phyloP scores from a whole-genome alignment of 371 early-diverging fungal species.

The Circinella umbellata region DNA sequence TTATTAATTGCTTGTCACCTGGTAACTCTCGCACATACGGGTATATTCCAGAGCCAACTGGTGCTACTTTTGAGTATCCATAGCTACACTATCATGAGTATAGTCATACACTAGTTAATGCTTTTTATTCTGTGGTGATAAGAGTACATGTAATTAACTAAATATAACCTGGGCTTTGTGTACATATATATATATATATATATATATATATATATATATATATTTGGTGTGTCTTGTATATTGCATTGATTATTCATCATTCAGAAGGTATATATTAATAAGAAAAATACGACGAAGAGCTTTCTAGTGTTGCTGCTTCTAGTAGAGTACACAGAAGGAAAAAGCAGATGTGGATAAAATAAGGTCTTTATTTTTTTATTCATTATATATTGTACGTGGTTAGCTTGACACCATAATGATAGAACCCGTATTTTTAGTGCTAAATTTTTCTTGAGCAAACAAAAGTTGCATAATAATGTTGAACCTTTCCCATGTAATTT shows the following conservation, averaged over 20 bases:
- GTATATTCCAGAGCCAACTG: slow-evolving; percentile 60
- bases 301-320: slow-evolving; percentile 53
- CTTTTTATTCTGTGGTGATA: too few species aligned
- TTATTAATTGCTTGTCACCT: slow-evolving; percentile 48
- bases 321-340: slow-evolving; percentile 16
- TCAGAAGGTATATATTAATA: slow-evolving; percentile 43
- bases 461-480: slow-evolving; percentile 57
- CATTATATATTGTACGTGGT: not conserved
- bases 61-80: slow-evolving; percentile 83
- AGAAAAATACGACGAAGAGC: slow-evolving; percentile 66
- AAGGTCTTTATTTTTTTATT: not conserved
- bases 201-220: too few species aligned
- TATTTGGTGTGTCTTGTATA: slow-evolving; percentile 63
- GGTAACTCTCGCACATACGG: slow-evolving; percentile 64
- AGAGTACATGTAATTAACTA: too few species aligned
- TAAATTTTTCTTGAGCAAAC: slow-evolving; percentile 47
- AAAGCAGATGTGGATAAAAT: not conserved
- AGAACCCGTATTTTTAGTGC: slow-evolving; percentile 36
- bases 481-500: slow-evolving; percentile 38
- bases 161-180: too few species aligned
- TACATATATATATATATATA: too few species aligned
- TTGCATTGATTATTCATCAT: slow-evolving; percentile 71
- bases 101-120: not conserved
- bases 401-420: slow-evolving; percentile 68
- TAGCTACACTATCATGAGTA: slow-evolving; percentile 49